Conservation (phyloP, 2,329 filamentous ascomycete species). For the Alternaria novae-zelandiae region DNA sequence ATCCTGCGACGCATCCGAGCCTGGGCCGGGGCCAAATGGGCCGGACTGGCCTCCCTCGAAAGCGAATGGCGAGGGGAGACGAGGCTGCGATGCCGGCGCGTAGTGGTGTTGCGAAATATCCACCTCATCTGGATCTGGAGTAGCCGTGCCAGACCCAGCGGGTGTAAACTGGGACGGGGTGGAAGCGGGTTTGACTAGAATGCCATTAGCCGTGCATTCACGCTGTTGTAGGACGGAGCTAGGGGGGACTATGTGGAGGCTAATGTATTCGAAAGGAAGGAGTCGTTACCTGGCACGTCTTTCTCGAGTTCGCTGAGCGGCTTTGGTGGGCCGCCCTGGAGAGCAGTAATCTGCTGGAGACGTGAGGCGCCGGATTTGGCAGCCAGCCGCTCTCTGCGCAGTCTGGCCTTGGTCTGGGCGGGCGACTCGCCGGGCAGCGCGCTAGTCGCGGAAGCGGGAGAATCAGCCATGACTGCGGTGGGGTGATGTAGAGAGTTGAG, state of each 20-base stretch:
- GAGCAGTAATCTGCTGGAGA: slow-evolving; percentile 75
- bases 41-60: slow-evolving; percentile 33
- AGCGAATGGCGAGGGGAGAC: slow-evolving; percentile 46
- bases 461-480: slow-evolving; percentile 31
- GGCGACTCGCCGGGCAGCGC: slow-evolving; percentile 45
- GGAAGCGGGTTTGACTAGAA: slow-evolving; percentile 30
- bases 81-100: slow-evolving; percentile 58
- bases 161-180: slow-evolving; percentile 23
- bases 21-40: slow-evolving; percentile 27
- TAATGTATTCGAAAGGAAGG: not conserved
- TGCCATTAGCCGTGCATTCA: slow-evolving; percentile 27
- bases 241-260: slow-evolving; percentile 11
- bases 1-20: slow-evolving; percentile 56
- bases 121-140: slow-evolving; percentile 71
- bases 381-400: slow-evolving; percentile 79
- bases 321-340: slow-evolving; percentile 61
- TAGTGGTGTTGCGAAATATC: slow-evolving; percentile 81
- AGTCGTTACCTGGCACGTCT: slow-evolving; percentile 43
- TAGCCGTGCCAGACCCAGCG: slow-evolving; percentile 36
- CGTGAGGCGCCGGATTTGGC: slow-evolving; percentile 76
- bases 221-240: not conserved
- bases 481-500: not conserved
- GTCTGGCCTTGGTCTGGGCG: slow-evolving; percentile 66
- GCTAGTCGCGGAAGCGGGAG: slow-evolving; percentile 23
- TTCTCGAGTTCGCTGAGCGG: slow-evolving; percentile 43